Evolutionary conservation across 176 grass and related monocot species (phyloP).

Genomic region (Aegilops bicornis): DNA sequence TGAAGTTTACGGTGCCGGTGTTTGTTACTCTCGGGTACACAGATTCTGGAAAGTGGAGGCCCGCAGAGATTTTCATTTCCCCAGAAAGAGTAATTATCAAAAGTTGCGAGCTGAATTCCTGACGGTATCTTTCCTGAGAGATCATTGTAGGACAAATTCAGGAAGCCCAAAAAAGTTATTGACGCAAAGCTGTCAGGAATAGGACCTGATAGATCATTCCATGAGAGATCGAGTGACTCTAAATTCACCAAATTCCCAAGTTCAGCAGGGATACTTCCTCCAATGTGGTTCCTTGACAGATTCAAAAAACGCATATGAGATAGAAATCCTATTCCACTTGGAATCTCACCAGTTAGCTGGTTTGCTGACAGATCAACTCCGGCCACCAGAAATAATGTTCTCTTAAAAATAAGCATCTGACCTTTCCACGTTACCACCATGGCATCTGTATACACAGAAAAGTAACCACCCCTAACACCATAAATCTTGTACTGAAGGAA

Average conservation of each 20-base stretch:
- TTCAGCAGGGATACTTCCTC: constrained; percentile 11
- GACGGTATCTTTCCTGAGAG: background rate
- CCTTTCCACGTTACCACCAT: background rate
- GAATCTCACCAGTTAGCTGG: constrained; percentile 20
- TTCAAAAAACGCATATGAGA: background rate
- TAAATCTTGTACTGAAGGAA: background rate
- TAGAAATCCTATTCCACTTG: background rate
- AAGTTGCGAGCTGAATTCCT: accelerated
- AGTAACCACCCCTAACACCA: background rate
- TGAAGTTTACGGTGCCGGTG: background rate
- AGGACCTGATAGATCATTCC: constrained; percentile 15
- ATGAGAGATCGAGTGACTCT: constrained; percentile 8
- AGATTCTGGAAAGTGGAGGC: background rate
- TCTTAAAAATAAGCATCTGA: too few species aligned
- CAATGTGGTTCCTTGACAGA: background rate
- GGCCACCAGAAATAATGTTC: too few species aligned
- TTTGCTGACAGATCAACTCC: background rate
- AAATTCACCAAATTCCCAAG: accelerated
- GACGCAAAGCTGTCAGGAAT: background rate
- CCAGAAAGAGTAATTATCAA: too few species aligned
- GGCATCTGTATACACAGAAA: background rate
- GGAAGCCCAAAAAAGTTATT: accelerated
- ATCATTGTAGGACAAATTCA: constrained; percentile 27
- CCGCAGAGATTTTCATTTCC: constrained; percentile 2
- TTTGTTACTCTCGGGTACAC: background rate